Percentiles rank a stretch among this genome's conserved stretches.
Conservation (phyloP, 2,329 filamentous ascomycete genomes). For the Fusarium fracticaudum region DNA sequence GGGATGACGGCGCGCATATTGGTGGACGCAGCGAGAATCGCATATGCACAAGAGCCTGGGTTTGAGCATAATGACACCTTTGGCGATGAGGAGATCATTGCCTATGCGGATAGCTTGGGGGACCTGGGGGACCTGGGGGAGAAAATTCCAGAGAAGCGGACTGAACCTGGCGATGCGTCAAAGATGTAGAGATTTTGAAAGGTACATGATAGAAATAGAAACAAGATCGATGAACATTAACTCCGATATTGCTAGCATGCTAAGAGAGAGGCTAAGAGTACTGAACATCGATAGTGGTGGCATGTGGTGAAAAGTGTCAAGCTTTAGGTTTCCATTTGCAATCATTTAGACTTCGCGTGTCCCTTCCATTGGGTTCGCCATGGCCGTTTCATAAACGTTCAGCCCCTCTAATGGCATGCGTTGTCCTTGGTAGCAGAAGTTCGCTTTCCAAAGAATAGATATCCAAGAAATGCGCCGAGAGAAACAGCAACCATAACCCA, state of each 20-base stretch:
- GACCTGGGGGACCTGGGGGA: conserved; percentile 61
- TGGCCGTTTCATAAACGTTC: neutral
- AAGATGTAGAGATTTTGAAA: conserved; percentile 45
- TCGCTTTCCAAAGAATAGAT: conserved; percentile 79
- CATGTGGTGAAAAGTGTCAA: neutral
- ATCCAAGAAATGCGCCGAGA: conserved; percentile 88
- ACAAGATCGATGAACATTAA: neutral
- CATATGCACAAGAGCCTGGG: conserved; percentile 83
- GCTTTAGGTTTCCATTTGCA: neutral
- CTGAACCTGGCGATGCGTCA: conserved; percentile 43
- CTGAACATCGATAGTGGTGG: neutral
- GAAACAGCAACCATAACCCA: conserved; percentile 96
- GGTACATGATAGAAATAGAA: neutral
- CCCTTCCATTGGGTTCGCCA: neutral
- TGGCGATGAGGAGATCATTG: conserved; percentile 64
- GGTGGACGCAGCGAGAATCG: conserved; percentile 86
- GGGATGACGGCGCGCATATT: conserved; percentile 94
- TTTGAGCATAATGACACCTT: conserved; percentile 74
- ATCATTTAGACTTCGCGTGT: neutral
- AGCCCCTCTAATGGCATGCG: conserved; percentile 56
- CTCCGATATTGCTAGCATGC: neutral
- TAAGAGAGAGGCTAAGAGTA: neutral
- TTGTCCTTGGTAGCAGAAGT: conserved; percentile 82
- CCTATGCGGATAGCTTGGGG: conserved; percentile 56
- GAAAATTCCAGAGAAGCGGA: conserved; percentile 41